Base-by-base conservation (phyloP, 129 eudicot species). In the Artemisia argyi region DNA sequence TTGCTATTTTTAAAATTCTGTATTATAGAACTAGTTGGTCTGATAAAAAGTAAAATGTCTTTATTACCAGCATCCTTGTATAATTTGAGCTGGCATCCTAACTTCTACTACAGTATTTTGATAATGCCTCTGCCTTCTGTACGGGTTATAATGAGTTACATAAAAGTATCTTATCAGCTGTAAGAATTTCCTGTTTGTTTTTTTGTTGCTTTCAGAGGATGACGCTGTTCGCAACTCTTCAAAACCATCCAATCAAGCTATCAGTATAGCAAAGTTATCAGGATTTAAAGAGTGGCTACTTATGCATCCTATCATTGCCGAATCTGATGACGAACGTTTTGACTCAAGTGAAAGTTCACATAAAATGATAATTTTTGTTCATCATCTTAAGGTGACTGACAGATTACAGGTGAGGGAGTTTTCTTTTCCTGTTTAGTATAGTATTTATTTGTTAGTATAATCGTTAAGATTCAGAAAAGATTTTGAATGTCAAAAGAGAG, bases 261-360 rank as follows among this genome's bases (percentile, higher is more conserved):
- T 95, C 71, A 96, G 96, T 58, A 54, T 95, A 22, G 96, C 99
- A 46, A 95, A 91, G 65, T 60, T 95, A 75, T 72, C 87, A 62
- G 99, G 99, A 68, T 88, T 91, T 69, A 65, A 75, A 76, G 94
- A 95, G 83, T 95, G 99, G 99, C 90, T 95, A 75, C 85, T 88
- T 39, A 80, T 90, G 72, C 99, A 95, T 79, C 99, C 97, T 65
- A 79, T 95, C 66, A 53, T 86, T 61, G 69, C 91, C 14, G 96
- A 86, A 56, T 67, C 75, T 49, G 83, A 80, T 77, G 84, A 69
- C 66, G 89, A 73, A 57, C 71, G 65, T 35, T 57, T 57, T 3
- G 93, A 81, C 67, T 65, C 56, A 72, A 85, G 88, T 67, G 71
- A 74, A 73, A 79, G 87, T 61, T 86, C 89, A 66, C 94, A 90